Evolutionary conservation across 2,329 filamentous ascomycete genomes (phyloP), one percentile per base, ranked within the genome.

Genomic region (Alternaria arbusti): DNA sequence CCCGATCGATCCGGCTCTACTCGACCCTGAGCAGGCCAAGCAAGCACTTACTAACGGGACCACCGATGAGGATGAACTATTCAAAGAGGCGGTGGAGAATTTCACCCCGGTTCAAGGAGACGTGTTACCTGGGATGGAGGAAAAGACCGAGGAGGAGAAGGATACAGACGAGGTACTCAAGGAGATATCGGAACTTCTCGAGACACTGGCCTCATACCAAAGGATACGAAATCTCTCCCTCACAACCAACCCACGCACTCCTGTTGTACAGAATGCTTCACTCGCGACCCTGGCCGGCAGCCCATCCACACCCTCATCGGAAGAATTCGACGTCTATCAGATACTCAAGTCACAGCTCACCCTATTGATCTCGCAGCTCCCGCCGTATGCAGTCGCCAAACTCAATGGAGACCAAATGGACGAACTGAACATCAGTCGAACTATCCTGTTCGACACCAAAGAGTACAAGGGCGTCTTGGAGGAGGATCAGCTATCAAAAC

Each of bases 391-490:
- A 1, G 91, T 97, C 23, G 90, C 94, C 6, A 95, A 96, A 73
- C 83, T 97, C 65, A 90, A 96, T 72, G 93, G 93, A 10, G 91
- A 96, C 75, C 91, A 94, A 77, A 82, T 97, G n/a, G 90, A 90
- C 28, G 91, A 94, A 61, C 83, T 97, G 51, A 90, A 92, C 66
- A 91, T 97, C 75, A 95, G 90, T 81, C 92, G 89, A 49, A 93
- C 89, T 75, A 86, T 97, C 20, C 82, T 93, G 63, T 84, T 96
- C 50, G 88, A 91, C 64, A 89, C 86, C 7, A 89, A 90, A 55
- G 89, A 93, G 72, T 92, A 92, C 78, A 87, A 87, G 66, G 94
- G 94, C 5, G 88, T 91, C 5, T 90, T 96, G 88, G 93, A 96
- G 70, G 92, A 95, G 71, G 93, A 97, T 70, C 91, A 93, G 68